A percentile compares a stretch with the other conserved stretches of the same genome.
Evolutionary conservation across 169 alveolate genomes (phyloP).

Genomic region (Ichthyophthirius multifiliis): DNA sequence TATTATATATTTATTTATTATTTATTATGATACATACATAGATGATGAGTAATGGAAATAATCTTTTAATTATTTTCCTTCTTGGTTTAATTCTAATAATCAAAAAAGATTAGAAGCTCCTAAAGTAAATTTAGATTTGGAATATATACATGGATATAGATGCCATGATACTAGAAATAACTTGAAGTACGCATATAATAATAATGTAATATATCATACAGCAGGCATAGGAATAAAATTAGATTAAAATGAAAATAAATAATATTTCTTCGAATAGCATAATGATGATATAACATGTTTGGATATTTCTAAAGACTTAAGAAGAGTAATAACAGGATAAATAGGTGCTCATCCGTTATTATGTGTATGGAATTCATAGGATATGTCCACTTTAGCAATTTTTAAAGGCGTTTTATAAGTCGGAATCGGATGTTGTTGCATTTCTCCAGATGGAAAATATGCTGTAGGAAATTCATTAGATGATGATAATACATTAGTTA

Average conservation of each 20-base stretch:
- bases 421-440: conserved; percentile 72
- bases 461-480: conserved; percentile 80
- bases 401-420: conserved; percentile 66
- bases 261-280: conserved; percentile 70
- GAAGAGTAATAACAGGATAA: conserved; percentile 80
- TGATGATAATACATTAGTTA: conserved; percentile 79
- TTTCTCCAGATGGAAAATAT: conserved; percentile 71
- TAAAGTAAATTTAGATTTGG: conserved; percentile 76
- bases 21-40: conserved; percentile 28
- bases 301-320: conserved; percentile 67
- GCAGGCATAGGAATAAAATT: conserved; percentile 76
- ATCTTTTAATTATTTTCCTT: conserved; percentile 54
- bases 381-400: conserved; percentile 59
- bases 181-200: conserved; percentile 49
- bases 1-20: conserved; percentile 8
- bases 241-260: conserved; percentile 53
- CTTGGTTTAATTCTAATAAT: conserved; percentile 30
- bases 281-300: conserved; percentile 83
- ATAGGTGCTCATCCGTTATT: conserved; percentile 83
- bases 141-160: conserved; percentile 85
- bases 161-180: conserved; percentile 89
- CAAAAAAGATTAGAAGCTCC: conserved; percentile 79
- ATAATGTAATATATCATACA: conserved; percentile 62
- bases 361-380: conserved; percentile 80
- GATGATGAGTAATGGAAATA: conserved; percentile 9